Evolutionary conservation across 2,329 filamentous ascomycete species (phyloP), one percentile per base, ranked within the genome.

Genomic region (Aspergillus aculeatus): DNA sequence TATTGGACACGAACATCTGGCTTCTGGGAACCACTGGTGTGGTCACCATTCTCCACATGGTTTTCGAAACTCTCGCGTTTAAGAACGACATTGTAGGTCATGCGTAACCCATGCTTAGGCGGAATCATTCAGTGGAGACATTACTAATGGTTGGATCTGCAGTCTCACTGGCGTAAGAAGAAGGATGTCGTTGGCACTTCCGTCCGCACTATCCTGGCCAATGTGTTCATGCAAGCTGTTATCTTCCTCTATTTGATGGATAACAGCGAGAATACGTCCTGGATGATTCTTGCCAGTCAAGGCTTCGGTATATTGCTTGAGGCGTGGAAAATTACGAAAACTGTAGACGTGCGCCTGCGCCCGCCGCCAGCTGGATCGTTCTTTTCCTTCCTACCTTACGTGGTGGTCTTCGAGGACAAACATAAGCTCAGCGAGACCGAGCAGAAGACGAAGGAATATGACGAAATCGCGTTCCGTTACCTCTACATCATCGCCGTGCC

Each of bases 101-200:
- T 16, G 5, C n/a, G 38, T 21, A 23, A 23, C 16, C 51, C 41
- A 19, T 19, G n/a, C 16, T 24, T 48, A 21, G 14, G 19, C 19
- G 24, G 29, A 38, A 49, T 29, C 50, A 62, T 7, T 21, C 38
- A 19, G 16, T 2, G 44, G 14, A 49, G 23, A 32, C 10, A 53
- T 69, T 71, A 59, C 69, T 51, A 12, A 14, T 24, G 10, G 32
- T 19, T 51, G 16, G 47, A 21, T 31, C 12, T 51, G 58, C 57
- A 80, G 78, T 83, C 92, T 52, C 95, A 99, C 78, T 99, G 95
- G 86, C 91, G 93, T 73, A 97, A 98, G 82, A 99, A 99, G 89
- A 99, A 99, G 83, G 96, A 98, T 80, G 95, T 96, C 60, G 90
- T 99, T 29, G 95, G 95, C 64, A 96, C 96, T 50, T 97, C 93